Base-by-base conservation (phyloP, 2,329 filamentous ascomycete species). In the Penicillium oxalicum region DNA sequence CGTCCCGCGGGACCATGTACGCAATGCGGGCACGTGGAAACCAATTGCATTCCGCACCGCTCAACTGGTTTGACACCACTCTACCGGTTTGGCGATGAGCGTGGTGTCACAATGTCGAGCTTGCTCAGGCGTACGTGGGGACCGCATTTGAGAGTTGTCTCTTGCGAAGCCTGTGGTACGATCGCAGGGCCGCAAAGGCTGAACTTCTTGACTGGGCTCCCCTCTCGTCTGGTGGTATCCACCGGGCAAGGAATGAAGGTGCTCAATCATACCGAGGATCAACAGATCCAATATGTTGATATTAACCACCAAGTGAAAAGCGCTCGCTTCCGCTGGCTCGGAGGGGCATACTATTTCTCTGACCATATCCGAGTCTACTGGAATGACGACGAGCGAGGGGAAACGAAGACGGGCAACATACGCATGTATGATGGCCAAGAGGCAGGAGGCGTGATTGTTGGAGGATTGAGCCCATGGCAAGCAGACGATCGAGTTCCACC, bases 271-370 rank as follows among this genome's bases (percentile, higher is more conserved):
- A 67, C 65, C 9, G 36, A 53, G 7, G 49, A 63, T 39, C 45
- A 69, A 18, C 45, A 38, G 0, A 51, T 69, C 18, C 26, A 49
- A 2, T 67, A 67, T 41, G 25, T 41, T 3, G 56, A 64, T 43
- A 9, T 33, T 1, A 25, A 55, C 0, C 57, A 55, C 0, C n/a
- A 48, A 4, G 26, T 49, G 9, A 43, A 55, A 8, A 44, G 40
- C 2, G 67, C 61, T 5, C 48, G 47, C 1, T 71, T 71, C 48
- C 63, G 66, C 32, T 71, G 68, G 68, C 49, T 71, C 11, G 69
- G 69, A 0, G 68, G 68, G 1, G 61, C 70, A 11, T 71, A 71
- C 46, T 51, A 49, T 3, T 32, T 56, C 4, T 35, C 56, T 1
- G 24, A 26, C 0, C 54, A 59, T 18, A 60, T 58, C 24, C 61